A percentile compares a stretch with the other conserved stretches of the same genome.
phyloP scores from a whole-genome alignment of 1,284 basidiomycete species.

The Pseudozyma thailandica region DNA sequence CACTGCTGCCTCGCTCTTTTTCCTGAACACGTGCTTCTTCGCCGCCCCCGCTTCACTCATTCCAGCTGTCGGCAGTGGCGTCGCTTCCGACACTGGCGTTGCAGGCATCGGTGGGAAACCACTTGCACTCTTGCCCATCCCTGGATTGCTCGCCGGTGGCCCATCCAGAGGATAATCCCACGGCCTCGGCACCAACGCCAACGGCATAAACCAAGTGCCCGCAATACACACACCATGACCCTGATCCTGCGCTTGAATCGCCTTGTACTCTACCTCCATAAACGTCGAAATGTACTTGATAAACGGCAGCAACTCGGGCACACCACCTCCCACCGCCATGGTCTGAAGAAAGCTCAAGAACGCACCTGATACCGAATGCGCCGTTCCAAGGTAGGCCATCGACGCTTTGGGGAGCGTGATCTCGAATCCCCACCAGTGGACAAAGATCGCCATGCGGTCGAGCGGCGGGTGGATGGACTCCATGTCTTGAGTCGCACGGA shows the following conservation, averaged over 20 bases:
- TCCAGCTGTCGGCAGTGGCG: too few species aligned
- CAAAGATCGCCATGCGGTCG: constrained; percentile 62
- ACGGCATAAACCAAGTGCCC: constrained; percentile 59
- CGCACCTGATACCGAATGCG: constrained; percentile 56
- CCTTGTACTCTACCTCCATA: constrained; percentile 63
- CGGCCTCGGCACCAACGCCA: constrained; percentile 48
- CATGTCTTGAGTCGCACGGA: constrained; percentile 46
- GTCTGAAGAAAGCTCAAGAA: constrained; percentile 59
- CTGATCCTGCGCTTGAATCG: constrained; percentile 54
- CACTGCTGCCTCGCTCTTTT: constrained; percentile 25
- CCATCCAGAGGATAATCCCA: constrained; percentile 52
- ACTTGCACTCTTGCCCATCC: neutral
- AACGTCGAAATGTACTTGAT: constrained; percentile 60
- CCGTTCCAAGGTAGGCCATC: constrained; percentile 58
- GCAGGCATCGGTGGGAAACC: neutral
- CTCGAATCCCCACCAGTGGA: constrained; percentile 66
- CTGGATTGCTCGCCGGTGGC: neutral
- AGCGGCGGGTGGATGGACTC: constrained; percentile 51
- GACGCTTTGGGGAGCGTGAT: constrained; percentile 57
- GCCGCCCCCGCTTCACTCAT: too few species aligned
- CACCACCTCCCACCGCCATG: constrained; percentile 57
- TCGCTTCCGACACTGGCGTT: neutral
- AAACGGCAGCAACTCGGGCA: constrained; percentile 61
- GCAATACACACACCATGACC: constrained; percentile 59
- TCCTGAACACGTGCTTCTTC: constrained; percentile 28